Base-by-base conservation (phyloP, 192 early-diverging fungal genomes). In the Dissophora globulifera region DNA sequence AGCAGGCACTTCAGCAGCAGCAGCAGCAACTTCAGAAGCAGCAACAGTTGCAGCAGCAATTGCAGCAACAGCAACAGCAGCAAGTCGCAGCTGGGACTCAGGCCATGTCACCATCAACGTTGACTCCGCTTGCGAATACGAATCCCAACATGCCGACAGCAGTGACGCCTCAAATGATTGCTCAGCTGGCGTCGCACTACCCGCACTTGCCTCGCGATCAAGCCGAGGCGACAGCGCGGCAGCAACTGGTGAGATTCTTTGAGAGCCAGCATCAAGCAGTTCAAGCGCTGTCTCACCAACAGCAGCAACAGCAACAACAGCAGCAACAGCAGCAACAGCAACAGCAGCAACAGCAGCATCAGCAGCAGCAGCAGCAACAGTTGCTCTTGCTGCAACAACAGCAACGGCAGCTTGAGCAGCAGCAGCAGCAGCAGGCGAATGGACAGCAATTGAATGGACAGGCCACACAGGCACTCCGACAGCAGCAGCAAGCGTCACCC, bases 171-270 rank as follows among this genome's bases (percentile, higher is more conserved):
- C 72, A 67, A 31, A 76, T 76, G 72, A 76, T 76, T 54, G 51
- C 62, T 23, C 72, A 76, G 42, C 27, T 76, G 15, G 72, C 72
- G 10, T 64, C 66, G 26, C 52, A 67, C 17, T 76, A 76, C 47
- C 58, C 72, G 0, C 58, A 67, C 23, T 46, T 76, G 17, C 72
- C 72, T 10, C 72, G 63, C 15, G 32, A 11, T 19, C 72, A 76
- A 25, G 72, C 72, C 3, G 72, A 76, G 46, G 58, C 63, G 1
- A 62, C 83, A 67, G 60, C 67, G 49, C 43, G 79, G 30, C 41
- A 81, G 66, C 61, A 72, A 47, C 20, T 85, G 50, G 29, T 69
- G 59, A 40, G 81, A 66, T 64, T 80, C 78, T 53, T 82, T 67
- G 51, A 74, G 62, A 43, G 66, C 40, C 43, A 79, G 67, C 71